Evolutionary conservation across 306 rosid genomes (phyloP).

Genomic region (Lablab purpureus): DNA sequence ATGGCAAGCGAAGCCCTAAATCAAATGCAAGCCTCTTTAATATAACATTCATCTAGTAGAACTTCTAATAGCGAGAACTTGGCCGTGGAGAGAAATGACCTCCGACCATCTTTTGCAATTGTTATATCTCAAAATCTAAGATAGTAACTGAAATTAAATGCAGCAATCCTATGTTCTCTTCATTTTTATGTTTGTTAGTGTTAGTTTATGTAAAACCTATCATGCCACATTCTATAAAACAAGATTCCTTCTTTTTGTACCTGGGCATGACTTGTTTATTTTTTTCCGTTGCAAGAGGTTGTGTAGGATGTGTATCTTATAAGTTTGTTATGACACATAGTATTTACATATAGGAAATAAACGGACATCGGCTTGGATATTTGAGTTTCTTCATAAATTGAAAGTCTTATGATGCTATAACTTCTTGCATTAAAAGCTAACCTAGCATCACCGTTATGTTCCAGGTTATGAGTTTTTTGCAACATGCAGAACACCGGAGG

Average conservation of each 20-base stretch:
- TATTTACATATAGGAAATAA: neutral
- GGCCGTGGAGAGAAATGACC: slow-evolving; percentile 1
- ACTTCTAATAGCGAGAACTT: neutral
- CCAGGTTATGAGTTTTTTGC: slow-evolving; percentile 90
- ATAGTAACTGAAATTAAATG: neutral
- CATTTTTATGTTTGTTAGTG: neutral
- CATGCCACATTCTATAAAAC: neutral
- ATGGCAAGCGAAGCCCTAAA: neutral
- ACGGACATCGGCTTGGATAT: slow-evolving; percentile 8
- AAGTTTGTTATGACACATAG: slow-evolving; percentile 7
- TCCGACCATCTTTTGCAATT: neutral
- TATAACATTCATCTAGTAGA: neutral
- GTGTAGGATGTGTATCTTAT: slow-evolving; percentile 2
- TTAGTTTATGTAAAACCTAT: slow-evolving; percentile 27
- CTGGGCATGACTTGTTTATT: neutral
- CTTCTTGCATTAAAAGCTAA: slow-evolving; percentile 39
- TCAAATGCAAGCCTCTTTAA: neutral
- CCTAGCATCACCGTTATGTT: slow-evolving; percentile 38
- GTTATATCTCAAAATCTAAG: neutral
- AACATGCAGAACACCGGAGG: slow-evolving; percentile 79
- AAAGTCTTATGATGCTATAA: slow-evolving; percentile 6
- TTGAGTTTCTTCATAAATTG: slow-evolving; percentile 14
- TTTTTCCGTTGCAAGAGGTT: neutral
- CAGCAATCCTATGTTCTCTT: neutral
- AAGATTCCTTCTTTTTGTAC: neutral